Evolutionary conservation across 768 basidiomycete species (phyloP).

Genomic region (Lentinula boryana): DNA sequence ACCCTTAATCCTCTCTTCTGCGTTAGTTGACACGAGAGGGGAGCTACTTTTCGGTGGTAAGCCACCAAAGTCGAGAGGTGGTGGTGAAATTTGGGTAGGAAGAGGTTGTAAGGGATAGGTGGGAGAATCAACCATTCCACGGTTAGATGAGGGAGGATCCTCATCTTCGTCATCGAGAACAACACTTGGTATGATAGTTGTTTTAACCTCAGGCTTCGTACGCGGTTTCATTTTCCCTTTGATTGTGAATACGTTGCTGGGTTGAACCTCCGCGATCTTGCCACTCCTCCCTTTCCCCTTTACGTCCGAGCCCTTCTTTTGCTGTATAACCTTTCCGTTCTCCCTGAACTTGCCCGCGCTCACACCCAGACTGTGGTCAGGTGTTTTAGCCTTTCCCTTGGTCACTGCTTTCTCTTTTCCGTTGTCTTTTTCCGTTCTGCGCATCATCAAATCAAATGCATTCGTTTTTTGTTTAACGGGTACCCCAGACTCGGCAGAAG

Average conservation of each 20-base stretch:
- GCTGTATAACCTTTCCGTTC: background rate
- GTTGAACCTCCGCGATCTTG: background rate
- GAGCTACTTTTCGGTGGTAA: background rate
- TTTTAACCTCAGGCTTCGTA: background rate
- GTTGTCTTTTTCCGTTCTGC: background rate
- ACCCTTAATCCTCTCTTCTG: background rate
- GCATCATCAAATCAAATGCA: background rate
- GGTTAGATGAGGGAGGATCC: background rate
- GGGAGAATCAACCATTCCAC: background rate
- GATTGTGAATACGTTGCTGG: background rate
- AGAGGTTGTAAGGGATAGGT: background rate
- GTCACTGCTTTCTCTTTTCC: background rate
- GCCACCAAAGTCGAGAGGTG: background rate
- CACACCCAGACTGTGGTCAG: background rate
- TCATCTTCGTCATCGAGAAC: background rate
- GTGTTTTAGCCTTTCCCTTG: background rate
- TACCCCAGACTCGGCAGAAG: background rate
- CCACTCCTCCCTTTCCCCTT: background rate
- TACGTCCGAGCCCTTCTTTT: background rate
- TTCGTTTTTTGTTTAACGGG: background rate
- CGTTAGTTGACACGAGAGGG: background rate
- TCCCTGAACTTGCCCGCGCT: background rate
- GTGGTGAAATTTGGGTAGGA: background rate
- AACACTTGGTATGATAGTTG: background rate
- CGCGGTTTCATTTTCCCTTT: slow-evolving; percentile 4